Percentiles rank a stretch among this genome's conserved stretches.
Evolutionary conservation across 805 yeast species (phyloP).

Genomic region (Ogataea glucozyma): DNA sequence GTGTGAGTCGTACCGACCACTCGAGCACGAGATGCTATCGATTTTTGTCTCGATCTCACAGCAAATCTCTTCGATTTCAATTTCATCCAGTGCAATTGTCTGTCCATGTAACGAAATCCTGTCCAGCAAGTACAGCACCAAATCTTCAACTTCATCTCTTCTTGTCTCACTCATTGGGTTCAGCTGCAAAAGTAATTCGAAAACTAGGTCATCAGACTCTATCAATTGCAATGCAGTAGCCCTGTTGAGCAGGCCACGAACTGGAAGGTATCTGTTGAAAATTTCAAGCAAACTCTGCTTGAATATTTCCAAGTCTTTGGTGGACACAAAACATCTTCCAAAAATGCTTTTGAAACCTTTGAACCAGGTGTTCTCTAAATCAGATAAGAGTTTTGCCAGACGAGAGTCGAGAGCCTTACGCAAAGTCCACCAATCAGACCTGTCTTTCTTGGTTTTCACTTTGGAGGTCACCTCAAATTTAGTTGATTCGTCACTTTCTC

Average conservation of each 20-base stretch:
- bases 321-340: conserved; percentile 34
- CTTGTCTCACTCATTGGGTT: conserved; percentile 37
- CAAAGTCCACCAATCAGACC: conserved; percentile 76
- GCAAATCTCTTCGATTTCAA: conserved; percentile 57
- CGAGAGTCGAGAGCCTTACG: conserved; percentile 62
- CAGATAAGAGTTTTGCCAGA: conserved; percentile 51
- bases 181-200: conserved; percentile 52
- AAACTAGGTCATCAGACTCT: conserved; percentile 46
- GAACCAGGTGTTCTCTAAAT: conserved; percentile 68
- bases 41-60: conserved; percentile 52
- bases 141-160: conserved; percentile 52
- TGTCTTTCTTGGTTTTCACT: conserved; percentile 57
- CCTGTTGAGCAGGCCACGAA: conserved; percentile 9
- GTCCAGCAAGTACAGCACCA: conserved; percentile 63
- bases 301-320: conserved; percentile 34
- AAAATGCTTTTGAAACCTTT: conserved; percentile 76
- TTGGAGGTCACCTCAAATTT: conserved; percentile 50
- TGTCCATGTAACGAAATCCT: conserved; percentile 63
- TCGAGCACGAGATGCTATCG: conserved; percentile 29
- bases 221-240: conserved; percentile 15
- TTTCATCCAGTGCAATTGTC: conserved; percentile 61
- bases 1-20: conserved; percentile 40
- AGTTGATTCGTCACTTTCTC: conserved; percentile 62
- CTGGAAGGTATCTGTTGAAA: conserved; percentile 47
- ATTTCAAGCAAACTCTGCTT: conserved; percentile 39